Evolutionary conservation across 352 stramenopile genomes (phyloP).

Genomic region (Phytophthora citrophthora): DNA sequence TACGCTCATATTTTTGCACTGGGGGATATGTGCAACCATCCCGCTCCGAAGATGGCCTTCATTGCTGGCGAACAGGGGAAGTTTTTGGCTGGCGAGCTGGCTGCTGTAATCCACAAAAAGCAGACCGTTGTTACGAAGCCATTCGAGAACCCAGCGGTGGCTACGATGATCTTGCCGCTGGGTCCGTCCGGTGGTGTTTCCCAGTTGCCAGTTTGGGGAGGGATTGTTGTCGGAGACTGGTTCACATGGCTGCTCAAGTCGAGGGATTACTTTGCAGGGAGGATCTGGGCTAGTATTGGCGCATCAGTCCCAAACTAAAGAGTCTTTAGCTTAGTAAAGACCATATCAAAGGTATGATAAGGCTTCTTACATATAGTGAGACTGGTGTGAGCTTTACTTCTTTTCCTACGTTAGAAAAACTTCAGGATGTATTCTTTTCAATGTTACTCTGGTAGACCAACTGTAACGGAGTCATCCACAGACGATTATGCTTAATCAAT

Average conservation of each 20-base stretch:
- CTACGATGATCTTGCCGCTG: slow-evolving; percentile 46
- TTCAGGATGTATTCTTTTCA: no score
- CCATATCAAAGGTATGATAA: not conserved
- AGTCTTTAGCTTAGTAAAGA: no score
- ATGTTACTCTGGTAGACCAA: no score
- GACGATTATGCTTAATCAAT: not conserved
- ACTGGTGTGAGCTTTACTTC: no score
- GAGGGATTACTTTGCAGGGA: slow-evolving; percentile 46
- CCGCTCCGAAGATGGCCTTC: slow-evolving; percentile 51
- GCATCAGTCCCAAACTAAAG: slow-evolving; percentile 28
- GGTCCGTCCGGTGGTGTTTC: slow-evolving; percentile 56
- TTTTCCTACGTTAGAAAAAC: no score
- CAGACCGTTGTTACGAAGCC: slow-evolving; percentile 33
- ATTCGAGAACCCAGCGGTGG: slow-evolving; percentile 21
- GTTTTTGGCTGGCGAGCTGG: slow-evolving; percentile 44
- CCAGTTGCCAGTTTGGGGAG: slow-evolving; percentile 58
- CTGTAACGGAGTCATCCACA: not conserved
- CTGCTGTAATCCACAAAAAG: slow-evolving; percentile 30
- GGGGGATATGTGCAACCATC: slow-evolving; percentile 61
- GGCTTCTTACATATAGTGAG: not conserved
- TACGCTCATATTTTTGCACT: slow-evolving; percentile 64
- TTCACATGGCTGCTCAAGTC: slow-evolving; percentile 57
- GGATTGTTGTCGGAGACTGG: slow-evolving; percentile 58
- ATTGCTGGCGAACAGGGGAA: slow-evolving; percentile 53
- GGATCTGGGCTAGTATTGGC: slow-evolving; percentile 41